Evolutionary conservation across 2,329 filamentous ascomycete genomes (phyloP), one percentile per base, ranked within the genome.

Genomic region (Fusarium agapanthi): DNA sequence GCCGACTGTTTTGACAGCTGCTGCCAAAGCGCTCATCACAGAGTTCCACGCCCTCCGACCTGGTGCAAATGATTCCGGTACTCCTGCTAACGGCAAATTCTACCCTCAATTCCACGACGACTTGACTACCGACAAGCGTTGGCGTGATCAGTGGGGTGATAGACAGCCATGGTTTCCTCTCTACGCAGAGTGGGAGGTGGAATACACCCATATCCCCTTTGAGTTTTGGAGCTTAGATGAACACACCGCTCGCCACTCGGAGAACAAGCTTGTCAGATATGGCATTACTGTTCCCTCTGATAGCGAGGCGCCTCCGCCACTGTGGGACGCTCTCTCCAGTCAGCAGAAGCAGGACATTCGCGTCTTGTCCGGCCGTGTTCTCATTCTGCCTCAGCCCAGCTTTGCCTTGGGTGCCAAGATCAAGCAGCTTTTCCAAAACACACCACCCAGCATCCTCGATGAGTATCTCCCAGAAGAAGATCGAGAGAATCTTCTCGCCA

Each of bases 121-220:
- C 1, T 2, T 51, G 16, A 47, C 48, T 0, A 56, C 53, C 5
- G 26, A 53, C 24, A 3, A 48, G 3, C 26, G 65, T 0, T 57
- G 55, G 56, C 40, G 61, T 41, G 62, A 61, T 20, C 34, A 28
- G 16, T 65, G 62, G 66, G 57, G 43, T 0, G 34, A 78, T 34
- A 72, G 66, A 0, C 83, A 86, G 61, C 79, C 83, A 0, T 85
- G 80, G 79, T 80, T 80, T 28, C 84, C 84, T 0, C 76, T 86
- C 1, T 86, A 80, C 32, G 56, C 81, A 0, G 84, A 86, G 69
- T 86, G 84, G 84, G 83, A 85, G 59, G 80, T 73, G 2, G 78
- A 82, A 54, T 86, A 86, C 64, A 79, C 74, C 11, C 82, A 86
- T 65, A 73, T 85, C 10, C 77, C 78, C 0, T 81, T 76, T 38